Evolutionary conservation across 2,329 filamentous ascomycete genomes (phyloP).

Genomic region (Fonsecaea multimorphosa): DNA sequence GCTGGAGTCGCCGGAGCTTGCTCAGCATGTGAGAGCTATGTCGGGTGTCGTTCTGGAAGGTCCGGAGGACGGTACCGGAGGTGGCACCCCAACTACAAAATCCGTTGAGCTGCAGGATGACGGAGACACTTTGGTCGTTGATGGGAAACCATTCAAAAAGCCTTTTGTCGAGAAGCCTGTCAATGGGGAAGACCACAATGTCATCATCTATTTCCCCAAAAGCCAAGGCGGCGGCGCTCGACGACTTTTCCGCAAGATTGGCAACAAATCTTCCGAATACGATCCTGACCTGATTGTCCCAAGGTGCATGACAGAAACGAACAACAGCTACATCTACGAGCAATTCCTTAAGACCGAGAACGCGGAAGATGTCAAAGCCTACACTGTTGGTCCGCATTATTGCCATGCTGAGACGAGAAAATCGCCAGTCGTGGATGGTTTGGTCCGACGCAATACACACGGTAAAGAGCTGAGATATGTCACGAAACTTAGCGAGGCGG

Average conservation of each 20-base stretch:
- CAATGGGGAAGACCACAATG: slow-evolving; percentile 98
- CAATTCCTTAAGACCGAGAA: slow-evolving; percentile 97
- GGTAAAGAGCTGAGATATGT: slow-evolving; percentile 97
- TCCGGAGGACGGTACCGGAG: slow-evolving; percentile 69
- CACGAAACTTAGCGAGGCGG: slow-evolving; percentile 78
- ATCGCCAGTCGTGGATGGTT: slow-evolving; percentile 93
- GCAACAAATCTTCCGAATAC: slow-evolving; percentile 98
- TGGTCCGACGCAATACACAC: slow-evolving; percentile 94
- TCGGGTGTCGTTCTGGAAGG: slow-evolving; percentile 79
- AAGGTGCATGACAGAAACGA: slow-evolving; percentile 78
- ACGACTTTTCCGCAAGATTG: slow-evolving; percentile 93
- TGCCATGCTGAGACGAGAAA: slow-evolving; percentile 98
- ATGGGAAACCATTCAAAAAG: slow-evolving; percentile 80
- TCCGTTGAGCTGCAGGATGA: slow-evolving; percentile 88
- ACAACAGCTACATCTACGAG: slow-evolving; percentile 92
- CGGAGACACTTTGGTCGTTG: slow-evolving; percentile 84
- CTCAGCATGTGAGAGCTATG: slow-evolving; percentile 77
- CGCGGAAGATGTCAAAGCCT: slow-evolving; percentile 97
- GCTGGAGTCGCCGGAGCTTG: slow-evolving; percentile 77
- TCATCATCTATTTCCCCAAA: slow-evolving; percentile 94
- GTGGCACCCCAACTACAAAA: slow-evolving; percentile 62
- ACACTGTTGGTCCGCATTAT: slow-evolving; percentile 90
- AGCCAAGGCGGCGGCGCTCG: slow-evolving; percentile 76
- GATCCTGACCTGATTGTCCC: slow-evolving; percentile 78
- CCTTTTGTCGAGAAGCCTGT: slow-evolving; percentile 98